Percentiles rank a stretch among this genome's conserved stretches.
Evolutionary conservation across 208 protist genomes (phyloP).

Genomic region (Trypanosoma theileri): DNA sequence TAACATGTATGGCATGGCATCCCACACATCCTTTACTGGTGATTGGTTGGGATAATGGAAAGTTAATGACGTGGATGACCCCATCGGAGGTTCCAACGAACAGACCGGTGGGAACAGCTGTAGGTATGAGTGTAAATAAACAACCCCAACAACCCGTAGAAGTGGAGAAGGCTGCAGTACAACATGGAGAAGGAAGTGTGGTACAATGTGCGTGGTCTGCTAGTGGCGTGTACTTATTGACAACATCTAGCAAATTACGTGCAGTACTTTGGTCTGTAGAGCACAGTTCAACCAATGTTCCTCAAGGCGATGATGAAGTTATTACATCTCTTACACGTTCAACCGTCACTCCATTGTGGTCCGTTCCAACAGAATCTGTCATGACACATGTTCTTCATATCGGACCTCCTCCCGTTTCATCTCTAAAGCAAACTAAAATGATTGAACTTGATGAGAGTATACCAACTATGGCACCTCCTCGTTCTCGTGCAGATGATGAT

Average conservation of each 20-base stretch:
- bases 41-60: conserved; percentile 86
- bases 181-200: conserved; percentile 63
- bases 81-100: conserved; percentile 4
- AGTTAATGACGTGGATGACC: conserved; percentile 68
- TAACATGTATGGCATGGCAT: conserved; percentile 85
- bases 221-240: conserved; percentile 57
- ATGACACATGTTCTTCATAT: conserved; percentile 55
- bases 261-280: conserved; percentile 78
- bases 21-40: conserved; percentile 64
- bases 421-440: not conserved
- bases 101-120: not conserved
- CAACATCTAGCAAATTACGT: conserved; percentile 49
- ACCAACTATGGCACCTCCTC: not conserved
- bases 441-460: not conserved
- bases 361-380: conserved; percentile 44
- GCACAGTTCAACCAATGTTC: conserved; percentile 32
- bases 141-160: conserved; percentile 37
- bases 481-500: not conserved
- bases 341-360: conserved; percentile 62
- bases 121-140: not conserved
- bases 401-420: not conserved
- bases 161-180: conserved; percentile 53
- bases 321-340: not conserved
- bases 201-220: conserved; percentile 54
- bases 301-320: not conserved